Evolutionary conservation across 192 early-diverging fungal genomes (phyloP), one percentile per base, ranked within the genome.

Genomic region (Radiomyces spectabilis): DNA sequence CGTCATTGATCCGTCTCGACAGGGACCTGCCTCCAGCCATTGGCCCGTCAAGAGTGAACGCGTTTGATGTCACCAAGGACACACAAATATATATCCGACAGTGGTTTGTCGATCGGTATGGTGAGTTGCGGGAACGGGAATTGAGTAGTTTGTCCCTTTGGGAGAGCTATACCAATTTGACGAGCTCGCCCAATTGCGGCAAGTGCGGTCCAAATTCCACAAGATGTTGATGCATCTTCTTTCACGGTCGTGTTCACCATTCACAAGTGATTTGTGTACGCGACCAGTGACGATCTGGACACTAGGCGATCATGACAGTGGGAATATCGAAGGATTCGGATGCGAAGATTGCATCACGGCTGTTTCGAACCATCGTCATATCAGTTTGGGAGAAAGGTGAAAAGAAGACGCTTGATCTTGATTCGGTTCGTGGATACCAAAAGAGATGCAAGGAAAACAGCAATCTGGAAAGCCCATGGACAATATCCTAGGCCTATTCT

Each of bases 151-250:
- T 18, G 26, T 25, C 18, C 24, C 1, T 15, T 29, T 53, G 39
- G 19, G 41, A 24, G 51, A 41, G 26, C 51, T 53, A 29, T 53
- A 53, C 30, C 51, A 35, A 2, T 53, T 53, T 41, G 51, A 53
- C 41, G 38, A 53, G 41, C 30, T 27, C 41, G 34, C 51, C 30
- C 51, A 53, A 29, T 16, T 53, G 18, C 51, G 51, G n/a, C 51
- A 53, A 53, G 26, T 53, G 15, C 39, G 51, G 30, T 53, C 51
- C 8, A 53, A 53, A 39, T 41, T 49, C 34, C 29, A 49, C 34
- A 27, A 32, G 25, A 0, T 51, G 25, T 51, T 35, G 33, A 51
- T 35, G 21, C 38, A 37, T 37, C 31, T 37, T 33, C 40, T 34
- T 52, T 52, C 37, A 34, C 6, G 35, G 40, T 52, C 40, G 24